Base-by-base conservation (phyloP, 768 basidiomycete genomes). In the Holtermannia corniformis region DNA sequence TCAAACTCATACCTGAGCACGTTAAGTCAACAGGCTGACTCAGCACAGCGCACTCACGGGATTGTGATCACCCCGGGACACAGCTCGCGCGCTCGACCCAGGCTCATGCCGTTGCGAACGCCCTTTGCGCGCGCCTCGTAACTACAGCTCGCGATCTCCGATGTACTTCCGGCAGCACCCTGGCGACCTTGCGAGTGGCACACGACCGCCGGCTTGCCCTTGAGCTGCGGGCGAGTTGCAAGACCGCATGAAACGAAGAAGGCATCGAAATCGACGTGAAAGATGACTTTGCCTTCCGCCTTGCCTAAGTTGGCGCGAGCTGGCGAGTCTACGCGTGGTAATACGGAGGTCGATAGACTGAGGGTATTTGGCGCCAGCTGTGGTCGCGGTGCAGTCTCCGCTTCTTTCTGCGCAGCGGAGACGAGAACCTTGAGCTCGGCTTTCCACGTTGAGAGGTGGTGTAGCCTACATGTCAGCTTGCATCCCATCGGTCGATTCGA, bases 231-330 rank as follows among this genome's bases (percentile, higher is more conserved):
- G 1, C 90, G 77, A 52, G 78, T 81, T 1, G 87, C 76, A 47
- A 92, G 73, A 0, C 90, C 88, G n/a, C 84, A 93, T 1, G 87
- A 83, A 11, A 96, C 92, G 66, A 99, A 99, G 77, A 96, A 97
- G 58, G 84, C 89, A 64, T 99, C 95, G 59, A 97, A 96, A 70
- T 76, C 74, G 23, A 76, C 73, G 54, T 73, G 74, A 2, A 76
- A 77, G 27, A 76, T 76, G 41, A 77, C 78, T 44, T 71, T 73
- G 14, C 76, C 79, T 61, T 77, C 81, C 16, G 54, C 10, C 19
- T 44, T 44, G 5, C 14, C 4, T 5, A 11, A 12, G 16, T 21
- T 32, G 7, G 26, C 42, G 2, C 24, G 27, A 10, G 20, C 5
- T 1, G 24, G 26, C 0, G 32, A 51, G 13, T 58, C 54, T 10